phyloP scores from a whole-genome alignment of 2,329 filamentous ascomycete genomes.

The Sporothrix inflata region DNA sequence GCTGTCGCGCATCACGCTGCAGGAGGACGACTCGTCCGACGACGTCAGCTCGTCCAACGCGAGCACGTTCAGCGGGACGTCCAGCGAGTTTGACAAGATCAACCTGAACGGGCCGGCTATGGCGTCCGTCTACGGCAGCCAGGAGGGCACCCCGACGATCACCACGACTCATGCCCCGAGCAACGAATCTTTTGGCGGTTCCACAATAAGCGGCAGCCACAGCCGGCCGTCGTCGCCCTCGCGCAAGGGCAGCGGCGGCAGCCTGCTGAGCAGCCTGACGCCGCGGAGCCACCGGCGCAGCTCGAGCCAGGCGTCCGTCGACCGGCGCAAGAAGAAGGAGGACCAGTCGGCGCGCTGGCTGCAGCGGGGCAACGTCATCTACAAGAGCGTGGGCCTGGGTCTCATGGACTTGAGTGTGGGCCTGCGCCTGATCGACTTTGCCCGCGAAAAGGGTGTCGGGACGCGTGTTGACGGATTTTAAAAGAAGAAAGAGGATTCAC shows the following conservation, averaged over 20 bases:
- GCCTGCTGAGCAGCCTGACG: constrained; percentile 21
- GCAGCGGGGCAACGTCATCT: constrained; percentile 65
- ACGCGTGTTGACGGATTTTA: constrained; percentile 58
- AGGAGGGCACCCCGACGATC: constrained; percentile 15
- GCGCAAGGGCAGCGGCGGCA: constrained; percentile 24
- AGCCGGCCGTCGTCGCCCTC: constrained; percentile 26
- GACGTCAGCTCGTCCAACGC: constrained; percentile 28
- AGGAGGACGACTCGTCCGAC: constrained; percentile 37
- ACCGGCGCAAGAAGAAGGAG: constrained; percentile 42
- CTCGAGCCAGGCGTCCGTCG: constrained; percentile 39
- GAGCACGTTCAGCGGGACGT: constrained; percentile 13
- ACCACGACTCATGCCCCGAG: constrained; percentile 12
- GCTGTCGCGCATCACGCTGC: constrained; percentile 53
- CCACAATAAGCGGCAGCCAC: background rate
- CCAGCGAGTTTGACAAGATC: constrained; percentile 30
- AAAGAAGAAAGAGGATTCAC: background rate
- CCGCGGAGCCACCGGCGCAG: constrained; percentile 39
- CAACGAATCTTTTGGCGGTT: constrained; percentile 28
- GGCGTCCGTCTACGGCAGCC: constrained; percentile 27
- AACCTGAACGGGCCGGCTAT: constrained; percentile 29
- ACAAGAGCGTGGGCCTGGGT: constrained; percentile 69
- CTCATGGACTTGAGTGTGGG: constrained; percentile 69
- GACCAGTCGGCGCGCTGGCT: constrained; percentile 60
- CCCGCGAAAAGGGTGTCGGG: constrained; percentile 58
- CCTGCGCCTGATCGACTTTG: constrained; percentile 59